These are phyloP conservation scores for Crotalaria pallida DNA, from an alignment of 306 rosid genomes.

Conservation along the genomic window DNA sequence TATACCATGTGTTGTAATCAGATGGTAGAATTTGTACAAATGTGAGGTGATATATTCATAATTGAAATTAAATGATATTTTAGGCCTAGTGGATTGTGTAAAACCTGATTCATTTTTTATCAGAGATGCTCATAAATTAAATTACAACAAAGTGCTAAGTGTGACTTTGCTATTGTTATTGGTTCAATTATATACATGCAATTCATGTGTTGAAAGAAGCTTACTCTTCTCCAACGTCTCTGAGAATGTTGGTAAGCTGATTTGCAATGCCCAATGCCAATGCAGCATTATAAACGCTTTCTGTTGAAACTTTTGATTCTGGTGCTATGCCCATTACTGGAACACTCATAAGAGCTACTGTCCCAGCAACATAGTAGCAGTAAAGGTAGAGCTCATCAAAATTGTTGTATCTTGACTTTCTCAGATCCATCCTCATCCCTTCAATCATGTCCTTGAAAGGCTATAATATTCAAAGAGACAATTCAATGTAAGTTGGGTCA, in stretches of 20 bases:
- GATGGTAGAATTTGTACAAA: too few relatives aligned
- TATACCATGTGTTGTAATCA: too few relatives aligned
- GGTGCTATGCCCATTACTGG: conserved; percentile 92
- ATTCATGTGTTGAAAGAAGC: conserved; percentile 21
- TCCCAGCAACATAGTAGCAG: conserved; percentile 97
- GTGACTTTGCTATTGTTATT: not conserved
- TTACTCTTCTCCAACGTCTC: conserved; percentile 99
- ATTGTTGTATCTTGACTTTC: conserved; percentile 76
- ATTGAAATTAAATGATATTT: not conserved
- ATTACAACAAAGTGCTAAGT: not conserved
- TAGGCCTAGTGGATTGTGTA: not conserved
- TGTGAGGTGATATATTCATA: not conserved
- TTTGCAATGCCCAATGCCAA: conserved; percentile 92
- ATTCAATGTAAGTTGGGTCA: not conserved
- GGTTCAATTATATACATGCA: not conserved
- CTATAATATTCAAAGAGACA: conserved; percentile 39
- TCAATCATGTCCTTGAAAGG: conserved; percentile 96
- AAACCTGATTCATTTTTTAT: not conserved
- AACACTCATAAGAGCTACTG: conserved; percentile 99
- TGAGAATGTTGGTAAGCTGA: conserved; percentile 93
- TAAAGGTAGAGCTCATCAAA: conserved; percentile 92
- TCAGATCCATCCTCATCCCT: conserved; percentile 90
- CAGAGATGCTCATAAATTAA: not conserved
- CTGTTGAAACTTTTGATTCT: conserved; percentile 77
- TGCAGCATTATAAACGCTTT: conserved; percentile 81